These are phyloP conservation scores for Puccinia coronata DNA, from an alignment of 1,284 basidiomycete species.

Conservation along the genomic window DNA sequence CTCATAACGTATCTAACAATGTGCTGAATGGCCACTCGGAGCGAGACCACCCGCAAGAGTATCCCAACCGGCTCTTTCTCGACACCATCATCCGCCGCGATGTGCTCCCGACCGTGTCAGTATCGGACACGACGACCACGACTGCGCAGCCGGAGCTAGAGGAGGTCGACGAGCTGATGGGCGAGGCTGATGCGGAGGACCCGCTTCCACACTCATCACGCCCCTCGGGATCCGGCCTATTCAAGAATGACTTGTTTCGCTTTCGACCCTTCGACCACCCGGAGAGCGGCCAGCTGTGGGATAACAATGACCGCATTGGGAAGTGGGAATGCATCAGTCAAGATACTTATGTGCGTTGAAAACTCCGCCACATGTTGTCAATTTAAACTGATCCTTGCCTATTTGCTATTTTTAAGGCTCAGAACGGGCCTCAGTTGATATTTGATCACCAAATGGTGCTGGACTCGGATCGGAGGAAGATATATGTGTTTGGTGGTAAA, in stretches of 20 bases:
- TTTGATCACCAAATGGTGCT: constrained; percentile 80
- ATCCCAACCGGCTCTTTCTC: not conserved
- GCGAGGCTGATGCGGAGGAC: constrained; percentile 18
- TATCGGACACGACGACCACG: not conserved
- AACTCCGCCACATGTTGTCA: too few relatives aligned
- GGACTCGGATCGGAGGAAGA: constrained; percentile 69
- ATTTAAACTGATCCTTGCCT: constrained; percentile 59
- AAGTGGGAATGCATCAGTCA: constrained; percentile 39
- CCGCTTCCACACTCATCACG: not conserved
- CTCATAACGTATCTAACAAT: too few relatives aligned
- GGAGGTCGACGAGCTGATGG: constrained; percentile 12
- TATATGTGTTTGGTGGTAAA: constrained; percentile 77
- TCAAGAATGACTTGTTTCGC: constrained; percentile 35
- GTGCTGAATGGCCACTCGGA: too few relatives aligned
- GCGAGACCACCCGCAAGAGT: not conserved
- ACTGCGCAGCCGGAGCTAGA: not conserved
- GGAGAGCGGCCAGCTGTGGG: not conserved
- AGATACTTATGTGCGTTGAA: constrained; percentile 62
- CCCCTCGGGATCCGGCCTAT: not conserved
- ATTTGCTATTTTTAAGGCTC: constrained; percentile 67
- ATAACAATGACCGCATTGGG: constrained; percentile 25
- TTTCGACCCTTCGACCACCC: constrained; percentile 27
- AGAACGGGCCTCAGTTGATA: constrained; percentile 72
- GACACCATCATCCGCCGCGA: not conserved
- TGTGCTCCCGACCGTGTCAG: not conserved